Percentiles rank a stretch among this genome's conserved stretches.
These are phyloP conservation scores for Coemansia nantahalensis DNA, from an alignment of 192 early-diverging fungal genomes.

Conservation along the genomic window DNA sequence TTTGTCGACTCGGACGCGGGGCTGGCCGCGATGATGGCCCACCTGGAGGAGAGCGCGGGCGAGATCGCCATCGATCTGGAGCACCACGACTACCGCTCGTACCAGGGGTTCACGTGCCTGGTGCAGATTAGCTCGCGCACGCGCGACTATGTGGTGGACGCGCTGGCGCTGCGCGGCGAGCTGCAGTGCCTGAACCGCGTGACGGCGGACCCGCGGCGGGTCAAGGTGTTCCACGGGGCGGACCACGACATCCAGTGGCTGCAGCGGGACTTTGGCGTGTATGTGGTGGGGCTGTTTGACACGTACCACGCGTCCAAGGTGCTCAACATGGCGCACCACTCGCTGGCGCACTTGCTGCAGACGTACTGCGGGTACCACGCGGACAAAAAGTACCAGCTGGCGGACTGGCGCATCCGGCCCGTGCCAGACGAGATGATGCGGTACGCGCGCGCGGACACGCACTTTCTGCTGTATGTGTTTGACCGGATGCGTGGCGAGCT, in stretches of 20 bases:
- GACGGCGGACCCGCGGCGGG: slow-evolving; percentile 82
- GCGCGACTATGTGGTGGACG: slow-evolving; percentile 89
- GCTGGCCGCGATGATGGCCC: slow-evolving; percentile 62
- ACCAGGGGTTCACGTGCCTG: slow-evolving; percentile 92
- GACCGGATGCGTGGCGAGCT: slow-evolving; percentile 89
- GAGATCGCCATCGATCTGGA: slow-evolving; percentile 96
- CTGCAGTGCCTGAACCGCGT: slow-evolving; percentile 76
- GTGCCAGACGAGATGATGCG: slow-evolving; percentile 86
- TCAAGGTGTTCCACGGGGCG: slow-evolving; percentile 98
- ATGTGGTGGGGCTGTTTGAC: slow-evolving; percentile 95
- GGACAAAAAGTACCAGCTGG: slow-evolving; percentile 93
- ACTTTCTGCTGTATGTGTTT: slow-evolving; percentile 93
- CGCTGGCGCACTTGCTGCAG: slow-evolving; percentile 78
- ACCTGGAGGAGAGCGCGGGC: slow-evolving; percentile 55
- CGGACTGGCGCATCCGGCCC: slow-evolving; percentile 98
- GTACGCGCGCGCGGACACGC: slow-evolving; percentile 94
- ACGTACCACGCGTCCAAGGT: slow-evolving; percentile 91
- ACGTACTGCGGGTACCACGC: slow-evolving; percentile 75
- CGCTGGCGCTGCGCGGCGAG: slow-evolving; percentile 71
- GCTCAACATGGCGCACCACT: slow-evolving; percentile 77
- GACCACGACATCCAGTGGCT: slow-evolving; percentile 94
- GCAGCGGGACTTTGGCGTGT: slow-evolving; percentile 95
- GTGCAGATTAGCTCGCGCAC: slow-evolving; percentile 89
- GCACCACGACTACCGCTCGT: slow-evolving; percentile 94
- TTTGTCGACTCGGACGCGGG: slow-evolving; percentile 81